phyloP scores from a whole-genome alignment of 768 basidiomycete species.

The Lactifluus pinguis region DNA sequence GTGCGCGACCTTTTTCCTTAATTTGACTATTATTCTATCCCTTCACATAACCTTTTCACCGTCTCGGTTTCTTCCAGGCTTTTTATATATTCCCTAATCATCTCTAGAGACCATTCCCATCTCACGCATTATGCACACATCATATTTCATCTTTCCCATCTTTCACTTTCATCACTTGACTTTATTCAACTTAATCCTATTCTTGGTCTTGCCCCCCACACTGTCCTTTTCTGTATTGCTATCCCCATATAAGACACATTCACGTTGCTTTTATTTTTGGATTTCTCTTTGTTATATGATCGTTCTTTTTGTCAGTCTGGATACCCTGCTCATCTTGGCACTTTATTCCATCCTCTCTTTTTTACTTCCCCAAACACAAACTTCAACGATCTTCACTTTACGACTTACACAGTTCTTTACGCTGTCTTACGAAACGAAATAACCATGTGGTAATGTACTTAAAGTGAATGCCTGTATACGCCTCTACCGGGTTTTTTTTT shows the following conservation, averaged over 20 bases:
- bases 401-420: not conserved
- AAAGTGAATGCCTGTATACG: no score
- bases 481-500: no score
- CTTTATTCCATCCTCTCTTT: not conserved
- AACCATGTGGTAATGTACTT: not conserved
- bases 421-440: not conserved
- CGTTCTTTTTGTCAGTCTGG: not conserved
- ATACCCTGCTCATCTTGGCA: not conserved
- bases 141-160: not conserved
- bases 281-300: not conserved
- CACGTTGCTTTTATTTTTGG: not conserved
- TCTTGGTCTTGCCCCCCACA: not conserved
- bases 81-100: conserved; percentile 8
- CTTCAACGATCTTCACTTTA: not conserved
- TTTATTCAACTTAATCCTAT: conserved; percentile 16
- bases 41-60: not conserved
- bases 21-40: not conserved
- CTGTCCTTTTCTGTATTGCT: not conserved
- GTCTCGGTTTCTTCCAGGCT: not conserved
- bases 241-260: not conserved
- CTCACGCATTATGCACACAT: conserved; percentile 2
- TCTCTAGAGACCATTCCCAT: not conserved
- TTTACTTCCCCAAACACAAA: not conserved
- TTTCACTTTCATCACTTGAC: not conserved
- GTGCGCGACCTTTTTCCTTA: not conserved